Base-by-base conservation (phyloP, 768 basidiomycete species). In the Erythrobasidium yunnanense region DNA sequence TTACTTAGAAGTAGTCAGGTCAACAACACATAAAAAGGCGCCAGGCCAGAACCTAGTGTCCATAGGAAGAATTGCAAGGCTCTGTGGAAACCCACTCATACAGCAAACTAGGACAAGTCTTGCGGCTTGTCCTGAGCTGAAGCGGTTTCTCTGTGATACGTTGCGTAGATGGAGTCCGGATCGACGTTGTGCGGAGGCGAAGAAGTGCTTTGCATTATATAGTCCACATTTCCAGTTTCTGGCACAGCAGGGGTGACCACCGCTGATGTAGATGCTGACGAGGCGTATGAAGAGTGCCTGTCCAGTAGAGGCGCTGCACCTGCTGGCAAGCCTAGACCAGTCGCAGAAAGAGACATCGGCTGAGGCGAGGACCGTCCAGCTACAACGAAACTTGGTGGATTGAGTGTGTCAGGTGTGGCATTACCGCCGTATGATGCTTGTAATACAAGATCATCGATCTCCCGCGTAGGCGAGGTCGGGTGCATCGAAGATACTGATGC, bases 61-160 rank as follows among this genome's bases (percentile, higher is more conserved):
- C n/a, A n/a, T n/a, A n/a, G n/a, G n/a, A n/a, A n/a, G n/a, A n/a
- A n/a, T n/a, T n/a, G n/a, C n/a, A n/a, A n/a, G n/a, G n/a, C n/a
- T n/a, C n/a, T n/a, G n/a, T n/a, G n/a, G n/a, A n/a, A n/a, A n/a
- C n/a, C n/a, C n/a, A n/a, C n/a, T n/a, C n/a, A n/a, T n/a, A n/a
- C n/a, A n/a, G n/a, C n/a, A n/a, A n/a, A n/a, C 38, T 11, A n/a
- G n/a, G 38, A 11, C n/a, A 42, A 11, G 38, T 42, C 38, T 11
- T 11, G 11, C n/a, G 38, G 11, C 38, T 42, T 42, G 38, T n/a
- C 38, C 38, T 42, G 60, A n/a, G n/a, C n/a, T n/a, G n/a, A n/a
- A n/a, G n/a, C n/a, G n/a, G n/a, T n/a, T n/a, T n/a, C 60, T 38
- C 47, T 38, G 34, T 63, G 60, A 25, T 63, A 63, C 13, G 22